phyloP scores from a whole-genome alignment of 2,329 filamentous ascomycete species.

The Elsinoe arachidis region DNA sequence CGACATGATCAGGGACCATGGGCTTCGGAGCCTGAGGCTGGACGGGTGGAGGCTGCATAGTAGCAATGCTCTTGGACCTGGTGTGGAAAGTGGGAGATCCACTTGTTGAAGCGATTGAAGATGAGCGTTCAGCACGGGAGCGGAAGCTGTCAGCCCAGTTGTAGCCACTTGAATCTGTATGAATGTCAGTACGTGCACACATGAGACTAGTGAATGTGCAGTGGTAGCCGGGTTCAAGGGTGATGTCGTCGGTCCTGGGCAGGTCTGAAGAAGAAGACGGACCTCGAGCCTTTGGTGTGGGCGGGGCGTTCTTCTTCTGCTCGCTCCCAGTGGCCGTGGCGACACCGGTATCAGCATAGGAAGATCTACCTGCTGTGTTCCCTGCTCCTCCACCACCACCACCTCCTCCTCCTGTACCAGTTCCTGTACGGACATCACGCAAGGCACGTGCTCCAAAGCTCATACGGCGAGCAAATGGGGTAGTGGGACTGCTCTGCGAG shows the following conservation, averaged over 20 bases:
- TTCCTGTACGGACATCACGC: slow-evolving; percentile 53
- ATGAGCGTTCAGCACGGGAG: slow-evolving; percentile 71
- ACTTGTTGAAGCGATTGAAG: slow-evolving; percentile 50
- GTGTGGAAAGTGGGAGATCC: slow-evolving; percentile 42
- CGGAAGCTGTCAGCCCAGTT: slow-evolving; percentile 97
- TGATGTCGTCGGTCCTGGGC: slow-evolving; percentile 4
- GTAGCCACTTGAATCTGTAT: slow-evolving; percentile 73
- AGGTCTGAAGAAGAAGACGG: slow-evolving; percentile 35
- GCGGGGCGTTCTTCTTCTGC: slow-evolving; percentile 17
- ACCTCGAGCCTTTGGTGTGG: slow-evolving; percentile 43
- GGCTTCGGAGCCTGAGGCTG: slow-evolving; percentile 51
- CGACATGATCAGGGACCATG: slow-evolving; percentile 70
- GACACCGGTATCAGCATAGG: slow-evolving; percentile 24
- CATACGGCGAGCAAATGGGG: slow-evolving; percentile 74
- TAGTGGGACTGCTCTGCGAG: slow-evolving; percentile 52
- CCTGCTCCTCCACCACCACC: slow-evolving; percentile 49
- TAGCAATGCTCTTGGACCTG: slow-evolving; percentile 59
- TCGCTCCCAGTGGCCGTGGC: slow-evolving; percentile 13
- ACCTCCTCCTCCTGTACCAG: slow-evolving; percentile 15
- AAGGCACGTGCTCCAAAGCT: slow-evolving; percentile 81
- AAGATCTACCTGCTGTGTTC: slow-evolving; percentile 50
- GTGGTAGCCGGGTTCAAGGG: background rate
- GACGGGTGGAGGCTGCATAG: slow-evolving; percentile 46
- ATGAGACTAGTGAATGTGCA: slow-evolving; percentile 18
- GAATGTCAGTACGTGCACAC: slow-evolving; percentile 37